Percentiles rank a stretch among this genome's conserved stretches.
Evolutionary conservation across 148 eudicot species (phyloP).

Genomic region (Rhododendron griersonianum): DNA sequence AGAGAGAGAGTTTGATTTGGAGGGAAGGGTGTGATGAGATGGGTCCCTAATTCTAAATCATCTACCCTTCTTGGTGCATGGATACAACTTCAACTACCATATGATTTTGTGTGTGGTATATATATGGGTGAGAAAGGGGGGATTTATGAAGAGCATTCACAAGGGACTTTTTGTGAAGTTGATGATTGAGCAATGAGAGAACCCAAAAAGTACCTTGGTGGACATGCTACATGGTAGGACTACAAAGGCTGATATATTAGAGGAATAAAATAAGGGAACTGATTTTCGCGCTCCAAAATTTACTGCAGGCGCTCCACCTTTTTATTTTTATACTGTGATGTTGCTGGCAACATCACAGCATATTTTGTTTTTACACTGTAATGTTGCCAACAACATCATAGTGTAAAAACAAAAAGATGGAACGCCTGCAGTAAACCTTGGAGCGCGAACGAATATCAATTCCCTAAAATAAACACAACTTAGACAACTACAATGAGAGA

Average conservation of each 20-base stretch:
- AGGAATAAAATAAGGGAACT: not conserved
- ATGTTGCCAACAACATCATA: too few species aligned
- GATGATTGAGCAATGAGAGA: slow-evolving; percentile 17
- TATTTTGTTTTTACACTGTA: too few species aligned
- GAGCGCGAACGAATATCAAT: too few species aligned
- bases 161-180: not conserved
- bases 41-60: slow-evolving; percentile 7
- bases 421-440: too few species aligned
- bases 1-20: not conserved
- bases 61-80: slow-evolving; percentile 17
- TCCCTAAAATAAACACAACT: not conserved
- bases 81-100: slow-evolving; percentile 6
- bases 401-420: too few species aligned
- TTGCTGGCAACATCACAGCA: too few species aligned
- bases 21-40: not conserved
- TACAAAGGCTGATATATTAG: slow-evolving; percentile 7
- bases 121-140: not conserved
- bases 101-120: not conserved
- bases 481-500: not conserved
- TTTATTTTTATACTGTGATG: too few species aligned
- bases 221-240: not conserved
- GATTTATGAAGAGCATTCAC: not conserved
- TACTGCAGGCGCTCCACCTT: too few species aligned
- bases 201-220: not conserved
- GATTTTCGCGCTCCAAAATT: too few species aligned